Evolutionary conservation across 257 asterid genomes (phyloP).

Genomic region (Ocimum tenuiflorum): DNA sequence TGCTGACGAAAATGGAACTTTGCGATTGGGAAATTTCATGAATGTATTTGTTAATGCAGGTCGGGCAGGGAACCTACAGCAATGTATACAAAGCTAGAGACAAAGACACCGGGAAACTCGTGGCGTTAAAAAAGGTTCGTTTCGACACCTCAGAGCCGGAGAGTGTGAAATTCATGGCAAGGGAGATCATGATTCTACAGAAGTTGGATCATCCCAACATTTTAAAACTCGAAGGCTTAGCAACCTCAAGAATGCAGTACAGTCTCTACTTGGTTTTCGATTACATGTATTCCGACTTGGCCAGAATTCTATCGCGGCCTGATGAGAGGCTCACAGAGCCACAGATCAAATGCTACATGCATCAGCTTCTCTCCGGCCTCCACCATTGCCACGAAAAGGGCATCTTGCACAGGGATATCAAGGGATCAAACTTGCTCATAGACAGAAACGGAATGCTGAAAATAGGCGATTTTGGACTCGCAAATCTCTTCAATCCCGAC

Average conservation of each 20-base stretch:
- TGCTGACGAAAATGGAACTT: neutral
- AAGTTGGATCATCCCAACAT: constrained; percentile 72
- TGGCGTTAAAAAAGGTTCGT: constrained; percentile 73
- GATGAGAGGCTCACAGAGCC: constrained; percentile 63
- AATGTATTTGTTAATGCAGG: constrained; percentile 24
- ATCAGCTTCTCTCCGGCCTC: constrained; percentile 64
- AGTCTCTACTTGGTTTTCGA: constrained; percentile 75
- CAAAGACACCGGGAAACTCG: constrained; percentile 49
- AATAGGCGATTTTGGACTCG: constrained; percentile 81
- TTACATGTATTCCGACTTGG: constrained; percentile 55
- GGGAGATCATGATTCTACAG: constrained; percentile 64
- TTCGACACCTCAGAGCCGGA: constrained; percentile 78
- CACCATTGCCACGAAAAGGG: constrained; percentile 79
- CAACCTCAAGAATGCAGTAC: constrained; percentile 88
- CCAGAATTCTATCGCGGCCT: constrained; percentile 47
- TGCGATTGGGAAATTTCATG: neutral
- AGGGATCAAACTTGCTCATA: constrained; percentile 73
- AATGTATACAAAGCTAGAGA: constrained; percentile 79
- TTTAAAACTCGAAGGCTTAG: constrained; percentile 71
- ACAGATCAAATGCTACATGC: constrained; percentile 76
- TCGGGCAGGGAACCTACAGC: constrained; percentile 79
- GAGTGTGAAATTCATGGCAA: constrained; percentile 84
- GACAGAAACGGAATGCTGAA: constrained; percentile 64
- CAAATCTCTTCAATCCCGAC: constrained; percentile 39
- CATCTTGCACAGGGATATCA: constrained; percentile 67